Evolutionary conservation across 352 stramenopile species (phyloP).

Genomic region (Pythium phragmitis): DNA sequence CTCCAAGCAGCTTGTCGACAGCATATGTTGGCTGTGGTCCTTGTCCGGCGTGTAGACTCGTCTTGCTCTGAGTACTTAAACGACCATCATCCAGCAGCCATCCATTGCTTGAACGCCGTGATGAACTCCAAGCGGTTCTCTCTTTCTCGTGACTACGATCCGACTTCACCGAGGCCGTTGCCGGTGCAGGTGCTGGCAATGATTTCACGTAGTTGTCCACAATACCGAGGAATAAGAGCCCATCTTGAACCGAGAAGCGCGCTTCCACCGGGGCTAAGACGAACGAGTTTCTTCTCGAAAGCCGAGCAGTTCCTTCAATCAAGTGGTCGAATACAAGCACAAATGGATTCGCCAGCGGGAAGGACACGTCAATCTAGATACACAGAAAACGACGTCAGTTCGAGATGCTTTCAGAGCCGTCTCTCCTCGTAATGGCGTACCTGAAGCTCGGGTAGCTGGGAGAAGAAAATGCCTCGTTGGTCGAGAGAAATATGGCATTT

Average conservation of each 20-base stretch:
- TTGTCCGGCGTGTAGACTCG: conserved; percentile 4
- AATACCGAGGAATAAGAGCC: conserved; percentile 80
- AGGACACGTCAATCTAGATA: conserved; percentile 76
- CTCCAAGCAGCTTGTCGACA: conserved; percentile 79
- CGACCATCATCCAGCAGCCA: conserved; percentile 19
- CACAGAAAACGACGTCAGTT: not conserved
- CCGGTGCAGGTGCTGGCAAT: conserved; percentile 6
- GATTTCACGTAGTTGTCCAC: conserved; percentile 82
- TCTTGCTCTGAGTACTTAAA: conserved; percentile 18
- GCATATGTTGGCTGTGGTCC: conserved; percentile 32
- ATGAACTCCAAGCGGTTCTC: conserved; percentile 6
- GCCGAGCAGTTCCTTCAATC: conserved; percentile 49
- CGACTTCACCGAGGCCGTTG: conserved; percentile 8
- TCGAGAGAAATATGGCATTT: conserved; percentile 85
- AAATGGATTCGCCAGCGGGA: conserved; percentile 81
- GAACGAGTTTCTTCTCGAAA: conserved; percentile 74
- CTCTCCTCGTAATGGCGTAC: conserved; percentile 28
- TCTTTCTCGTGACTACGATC: conserved; percentile 10
- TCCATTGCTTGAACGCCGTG: not conserved
- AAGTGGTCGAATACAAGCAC: conserved; percentile 82
- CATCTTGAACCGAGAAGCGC: conserved; percentile 86
- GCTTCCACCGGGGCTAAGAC: conserved; percentile 80
- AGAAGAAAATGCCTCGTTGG: conserved; percentile 83
- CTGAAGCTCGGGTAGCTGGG: conserved; percentile 81
- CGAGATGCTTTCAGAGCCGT: not conserved